These are phyloP conservation scores for Posidonia australis DNA, from an alignment of 106 monocot species.

Conservation along the genomic window DNA sequence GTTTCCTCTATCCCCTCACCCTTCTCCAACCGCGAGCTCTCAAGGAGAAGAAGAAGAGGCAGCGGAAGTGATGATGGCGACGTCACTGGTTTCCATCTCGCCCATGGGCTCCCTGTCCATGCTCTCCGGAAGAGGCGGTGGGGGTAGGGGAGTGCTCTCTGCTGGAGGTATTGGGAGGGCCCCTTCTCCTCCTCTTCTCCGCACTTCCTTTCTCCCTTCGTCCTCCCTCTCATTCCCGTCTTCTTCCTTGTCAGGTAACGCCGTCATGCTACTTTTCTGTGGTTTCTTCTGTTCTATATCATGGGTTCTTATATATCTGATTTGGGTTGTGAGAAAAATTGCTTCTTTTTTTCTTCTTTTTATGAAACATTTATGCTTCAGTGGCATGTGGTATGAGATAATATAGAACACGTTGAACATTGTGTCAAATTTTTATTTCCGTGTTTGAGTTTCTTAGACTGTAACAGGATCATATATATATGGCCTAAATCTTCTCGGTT, in stretches of 20 bases:
- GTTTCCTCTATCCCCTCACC: background rate
- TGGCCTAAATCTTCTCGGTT: no score
- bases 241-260: conserved; percentile 25
- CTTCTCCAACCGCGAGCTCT: background rate
- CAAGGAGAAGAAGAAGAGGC: background rate
- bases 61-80: conserved; percentile 2
- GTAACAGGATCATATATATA: no score
- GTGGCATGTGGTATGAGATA: no score
- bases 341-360: no score
- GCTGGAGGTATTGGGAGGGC: background rate
- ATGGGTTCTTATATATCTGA: background rate
- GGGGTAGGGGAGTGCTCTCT: background rate
- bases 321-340: no score
- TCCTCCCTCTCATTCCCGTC: conserved; percentile 5
- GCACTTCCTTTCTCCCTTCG: background rate
- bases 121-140: background rate
- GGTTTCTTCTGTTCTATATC: background rate
- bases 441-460: no score
- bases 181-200: conserved; percentile 1
- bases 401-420: no score
- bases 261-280: background rate
- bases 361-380: no score
- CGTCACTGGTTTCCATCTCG: background rate
- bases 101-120: background rate
- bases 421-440: no score